These are phyloP conservation scores for Mortierella polycephala DNA, from an alignment of 371 early-diverging fungal species.

Conservation along the genomic window DNA sequence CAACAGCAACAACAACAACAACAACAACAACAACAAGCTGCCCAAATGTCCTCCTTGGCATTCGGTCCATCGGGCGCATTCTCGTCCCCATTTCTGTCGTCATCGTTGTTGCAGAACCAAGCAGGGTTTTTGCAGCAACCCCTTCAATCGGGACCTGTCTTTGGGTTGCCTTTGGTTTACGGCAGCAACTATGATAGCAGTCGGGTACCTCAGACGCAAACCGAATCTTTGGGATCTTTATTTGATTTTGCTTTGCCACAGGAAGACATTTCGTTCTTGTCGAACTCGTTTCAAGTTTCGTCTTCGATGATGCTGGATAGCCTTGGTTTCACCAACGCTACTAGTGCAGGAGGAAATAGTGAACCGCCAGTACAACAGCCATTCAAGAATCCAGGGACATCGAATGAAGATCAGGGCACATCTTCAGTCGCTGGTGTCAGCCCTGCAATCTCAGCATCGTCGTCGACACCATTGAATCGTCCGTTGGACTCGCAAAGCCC, in stretches of 20 bases:
- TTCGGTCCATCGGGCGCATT: slow-evolving; percentile 36
- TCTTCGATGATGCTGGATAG: slow-evolving; percentile 38
- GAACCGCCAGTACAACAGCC: neutral
- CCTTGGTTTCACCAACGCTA: slow-evolving; percentile 5
- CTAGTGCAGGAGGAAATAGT: neutral
- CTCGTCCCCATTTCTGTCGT: slow-evolving; percentile 15
- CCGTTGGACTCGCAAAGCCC: slow-evolving; percentile 20
- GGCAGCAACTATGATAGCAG: slow-evolving; percentile 37
- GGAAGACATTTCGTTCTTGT: slow-evolving; percentile 46
- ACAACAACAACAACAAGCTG: slow-evolving; percentile 35
- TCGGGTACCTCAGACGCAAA: slow-evolving; percentile 25
- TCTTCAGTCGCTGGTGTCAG: neutral
- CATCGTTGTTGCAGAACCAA: slow-evolving; percentile 7
- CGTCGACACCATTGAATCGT: slow-evolving; percentile 15
- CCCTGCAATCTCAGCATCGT: slow-evolving; percentile 18
- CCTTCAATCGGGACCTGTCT: slow-evolving; percentile 1
- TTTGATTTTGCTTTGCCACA: slow-evolving; percentile 50
- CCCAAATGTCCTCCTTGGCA: slow-evolving; percentile 39
- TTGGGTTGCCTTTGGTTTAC: slow-evolving; percentile 43
- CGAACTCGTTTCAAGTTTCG: slow-evolving; percentile 47
- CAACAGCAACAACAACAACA: slow-evolving; percentile 34
- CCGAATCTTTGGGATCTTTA: slow-evolving; percentile 42
- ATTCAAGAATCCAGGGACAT: neutral
- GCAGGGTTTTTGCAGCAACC: slow-evolving; percentile 18
- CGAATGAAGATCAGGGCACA: slow-evolving; percentile 7